A percentile compares a stretch with the other conserved stretches of the same genome.
Conservation (phyloP, 2,329 filamentous ascomycete genomes). For the Elsinoe necatrix region DNA sequence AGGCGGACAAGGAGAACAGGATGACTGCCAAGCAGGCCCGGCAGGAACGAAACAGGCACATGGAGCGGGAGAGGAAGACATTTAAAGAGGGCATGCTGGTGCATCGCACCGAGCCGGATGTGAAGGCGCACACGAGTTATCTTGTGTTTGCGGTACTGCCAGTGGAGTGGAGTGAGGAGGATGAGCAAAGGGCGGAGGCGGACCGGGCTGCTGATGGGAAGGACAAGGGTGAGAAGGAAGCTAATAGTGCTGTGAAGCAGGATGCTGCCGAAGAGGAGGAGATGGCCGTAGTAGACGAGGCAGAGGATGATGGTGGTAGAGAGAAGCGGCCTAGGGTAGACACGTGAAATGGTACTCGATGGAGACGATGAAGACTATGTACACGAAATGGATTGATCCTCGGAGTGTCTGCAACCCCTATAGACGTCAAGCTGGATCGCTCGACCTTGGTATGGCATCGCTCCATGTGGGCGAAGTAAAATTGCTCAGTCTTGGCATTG, state of each 20-base stretch:
- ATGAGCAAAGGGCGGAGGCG: conserved; percentile 59
- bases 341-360: background rate
- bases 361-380: background rate
- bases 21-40: conserved; percentile 23
- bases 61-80: conserved; percentile 41
- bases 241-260: conserved; percentile 48
- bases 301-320: background rate
- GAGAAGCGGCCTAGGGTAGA: background rate
- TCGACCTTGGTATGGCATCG: background rate
- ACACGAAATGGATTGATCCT: background rate
- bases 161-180: conserved; percentile 73
- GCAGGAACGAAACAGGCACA: conserved; percentile 28
- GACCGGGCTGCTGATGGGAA: conserved; percentile 45
- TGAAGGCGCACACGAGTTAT: conserved; percentile 97
- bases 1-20: conserved; percentile 21
- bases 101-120: conserved; percentile 73
- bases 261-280: conserved; percentile 24
- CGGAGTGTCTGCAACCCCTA: no score
- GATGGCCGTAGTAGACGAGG: conserved; percentile 17
- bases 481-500: background rate
- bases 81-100: conserved; percentile 71
- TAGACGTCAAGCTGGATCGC: background rate
- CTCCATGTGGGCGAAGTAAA: no score
- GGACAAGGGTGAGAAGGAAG: conserved; percentile 38
- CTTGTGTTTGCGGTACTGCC: conserved; percentile 86